phyloP scores from a whole-genome alignment of 2,329 filamentous ascomycete species.

The Metarhizium rileyi region DNA sequence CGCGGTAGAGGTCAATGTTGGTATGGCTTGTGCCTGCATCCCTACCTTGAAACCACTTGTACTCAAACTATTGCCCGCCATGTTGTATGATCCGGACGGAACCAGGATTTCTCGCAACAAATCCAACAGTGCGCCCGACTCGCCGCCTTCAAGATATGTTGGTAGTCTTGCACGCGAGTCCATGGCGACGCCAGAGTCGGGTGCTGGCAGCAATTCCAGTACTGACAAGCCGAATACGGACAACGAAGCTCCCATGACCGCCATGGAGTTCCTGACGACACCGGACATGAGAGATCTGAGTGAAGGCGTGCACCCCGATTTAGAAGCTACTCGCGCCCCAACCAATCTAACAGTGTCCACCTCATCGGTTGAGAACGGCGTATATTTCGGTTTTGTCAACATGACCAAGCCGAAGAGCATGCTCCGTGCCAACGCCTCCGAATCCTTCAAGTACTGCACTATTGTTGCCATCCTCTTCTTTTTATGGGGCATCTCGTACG shows the following conservation, averaged over 20 bases:
- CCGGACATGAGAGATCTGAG: conserved; percentile 22
- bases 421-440: conserved; percentile 50
- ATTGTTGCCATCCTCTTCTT: conserved; percentile 77
- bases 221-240: conserved; percentile 3
- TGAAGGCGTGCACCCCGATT: conserved; percentile 6
- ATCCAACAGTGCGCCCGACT: conserved; percentile 20
- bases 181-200: not conserved
- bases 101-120: conserved; percentile 22
- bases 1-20: conserved; percentile 81
- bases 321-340: conserved; percentile 10
- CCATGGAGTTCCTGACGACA: conserved; percentile 37
- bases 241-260: conserved; percentile 22
- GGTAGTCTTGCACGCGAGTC: not conserved
- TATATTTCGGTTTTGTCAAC: conserved; percentile 72
- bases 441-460: conserved; percentile 62
- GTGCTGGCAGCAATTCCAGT: not conserved
- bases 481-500: conserved; percentile 86
- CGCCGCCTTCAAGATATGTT: conserved; percentile 13
- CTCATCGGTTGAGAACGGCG: conserved; percentile 30
- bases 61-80: conserved; percentile 48
- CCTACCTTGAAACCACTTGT: conserved; percentile 83
- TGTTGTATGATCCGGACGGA: conserved; percentile 43
- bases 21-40: conserved; percentile 86
- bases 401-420: conserved; percentile 61
- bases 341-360: conserved; percentile 26